Conservation (phyloP, 2,329 filamentous ascomycete genomes). For the Magnaporthiopsis rhizophila region DNA sequence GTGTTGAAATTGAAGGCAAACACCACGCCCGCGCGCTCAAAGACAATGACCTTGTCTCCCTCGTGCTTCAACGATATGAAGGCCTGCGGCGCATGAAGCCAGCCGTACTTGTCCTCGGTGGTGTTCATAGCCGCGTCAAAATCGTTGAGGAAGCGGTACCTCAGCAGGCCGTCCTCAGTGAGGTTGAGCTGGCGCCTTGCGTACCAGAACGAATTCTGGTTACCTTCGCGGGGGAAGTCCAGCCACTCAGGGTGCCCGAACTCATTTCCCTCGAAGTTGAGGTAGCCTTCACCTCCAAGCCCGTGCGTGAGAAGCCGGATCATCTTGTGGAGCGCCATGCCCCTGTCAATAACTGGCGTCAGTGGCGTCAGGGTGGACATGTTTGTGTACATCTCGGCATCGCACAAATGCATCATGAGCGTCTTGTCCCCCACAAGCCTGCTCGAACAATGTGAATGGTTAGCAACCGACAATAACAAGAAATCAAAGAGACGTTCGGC, state of each 20-base stretch:
- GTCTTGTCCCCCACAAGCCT: slow-evolving; percentile 95
- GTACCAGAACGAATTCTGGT: slow-evolving; percentile 90
- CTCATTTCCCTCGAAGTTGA: slow-evolving; percentile 98
- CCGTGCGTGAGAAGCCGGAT: slow-evolving; percentile 88
- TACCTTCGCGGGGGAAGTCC: slow-evolving; percentile 91
- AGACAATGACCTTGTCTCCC: slow-evolving; percentile 87
- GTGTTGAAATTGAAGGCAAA: slow-evolving; percentile 98
- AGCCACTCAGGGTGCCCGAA: slow-evolving; percentile 99
- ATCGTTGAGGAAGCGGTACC: slow-evolving; percentile 86
- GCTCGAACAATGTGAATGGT: slow-evolving; percentile 3
- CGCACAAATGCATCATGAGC: slow-evolving; percentile 95
- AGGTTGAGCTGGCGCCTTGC: slow-evolving; percentile 90
- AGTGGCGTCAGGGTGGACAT: slow-evolving; percentile 84
- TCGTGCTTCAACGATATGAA: slow-evolving; percentile 94
- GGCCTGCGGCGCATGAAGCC: slow-evolving; percentile 78
- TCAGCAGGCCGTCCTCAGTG: slow-evolving; percentile 73
- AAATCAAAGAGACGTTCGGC: background rate
- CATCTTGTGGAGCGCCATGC: slow-evolving; percentile 93
- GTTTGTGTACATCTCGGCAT: slow-evolving; percentile 94
- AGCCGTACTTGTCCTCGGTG: slow-evolving; percentile 81
- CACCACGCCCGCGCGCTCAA: slow-evolving; percentile 81
- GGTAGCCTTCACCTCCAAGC: slow-evolving; percentile 89
- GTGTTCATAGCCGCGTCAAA: slow-evolving; percentile 91
- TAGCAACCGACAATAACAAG: slow-evolving; percentile 3
- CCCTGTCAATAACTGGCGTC: slow-evolving; percentile 81